Evolutionary conservation across 2,329 filamentous ascomycete genomes (phyloP), one percentile per base, ranked within the genome.

Genomic region (Xylariaceae sp.): DNA sequence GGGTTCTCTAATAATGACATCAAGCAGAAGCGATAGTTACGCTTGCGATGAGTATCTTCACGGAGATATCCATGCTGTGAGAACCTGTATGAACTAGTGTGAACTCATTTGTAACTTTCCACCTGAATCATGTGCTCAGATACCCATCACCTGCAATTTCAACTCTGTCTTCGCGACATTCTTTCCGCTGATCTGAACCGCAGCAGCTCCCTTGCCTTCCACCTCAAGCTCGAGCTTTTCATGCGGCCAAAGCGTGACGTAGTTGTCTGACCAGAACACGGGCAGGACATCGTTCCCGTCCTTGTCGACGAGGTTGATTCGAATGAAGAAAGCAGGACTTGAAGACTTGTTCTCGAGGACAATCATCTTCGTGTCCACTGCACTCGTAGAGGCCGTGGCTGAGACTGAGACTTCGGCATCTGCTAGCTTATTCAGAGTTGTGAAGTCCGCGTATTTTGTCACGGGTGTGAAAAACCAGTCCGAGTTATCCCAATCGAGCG

Each of bases 391-490:
- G 4, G 34, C 41, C 11, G 22, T 26, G 1, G 59, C 41, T 0
- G 45, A 59, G 3, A 64, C 57, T 0, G 56, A 55, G 8, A 79
- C 52, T 0, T 57, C 50, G 1, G 71, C 73, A 0, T 49, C 26
- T 9, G 52, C 15, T 34, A 79, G 50, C 2, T 48, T 54, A 34
- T 63, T 57, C 1, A 83, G 59, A 0, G 67, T 61, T 0, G 64
- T 72, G 44, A 69, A 73, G 39, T 80, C 56, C 0, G 69, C 66
- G 42, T 71, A 81, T 4, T 64, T 41, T 1, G 65, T 69, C 0
- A 81, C 73, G 0, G 78, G 78, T 0, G 79, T 83, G 48, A 69
- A 64, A 47, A 72, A 81, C 77, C 78, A 84, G 1, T 68, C 72
- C 3, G 78, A 79, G 1, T 69, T 63, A 0, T 66, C 61, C 78